Conservation (phyloP, 2,329 filamentous ascomycete species). For the Pseudogymnoascus sp. region DNA sequence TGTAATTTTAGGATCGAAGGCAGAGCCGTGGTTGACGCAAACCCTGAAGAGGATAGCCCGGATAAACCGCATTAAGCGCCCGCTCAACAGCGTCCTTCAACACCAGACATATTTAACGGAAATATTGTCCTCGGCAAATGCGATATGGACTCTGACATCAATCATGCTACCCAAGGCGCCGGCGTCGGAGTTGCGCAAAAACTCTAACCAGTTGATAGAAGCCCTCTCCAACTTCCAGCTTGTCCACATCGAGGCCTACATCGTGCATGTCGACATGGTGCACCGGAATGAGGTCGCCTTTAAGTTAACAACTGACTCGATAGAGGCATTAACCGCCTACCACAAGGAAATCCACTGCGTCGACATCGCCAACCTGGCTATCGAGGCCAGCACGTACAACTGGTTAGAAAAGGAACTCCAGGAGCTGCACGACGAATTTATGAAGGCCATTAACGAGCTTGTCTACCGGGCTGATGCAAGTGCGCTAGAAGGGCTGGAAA, state of each 20-base stretch:
- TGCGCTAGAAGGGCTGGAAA: constrained; percentile 90
- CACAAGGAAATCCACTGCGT: constrained; percentile 93
- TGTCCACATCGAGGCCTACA: constrained; percentile 90
- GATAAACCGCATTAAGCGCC: constrained; percentile 93
- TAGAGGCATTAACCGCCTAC: constrained; percentile 86
- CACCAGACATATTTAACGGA: constrained; percentile 94
- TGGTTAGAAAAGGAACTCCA: constrained; percentile 97
- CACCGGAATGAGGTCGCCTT: constrained; percentile 94
- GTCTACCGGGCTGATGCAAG: constrained; percentile 85
- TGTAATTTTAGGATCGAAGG: constrained; percentile 83
- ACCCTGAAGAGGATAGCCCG: constrained; percentile 96
- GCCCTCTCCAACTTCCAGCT: constrained; percentile 89
- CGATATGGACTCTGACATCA: constrained; percentile 90
- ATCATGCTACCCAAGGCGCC: constrained; percentile 88
- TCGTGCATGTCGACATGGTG: constrained; percentile 98
- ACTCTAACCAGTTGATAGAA: constrained; percentile 75
- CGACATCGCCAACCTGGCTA: too few relatives aligned
- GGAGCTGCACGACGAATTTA: constrained; percentile 88
- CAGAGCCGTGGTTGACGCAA: constrained; percentile 94
- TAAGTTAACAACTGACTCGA: constrained; percentile 92
- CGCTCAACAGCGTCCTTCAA: constrained; percentile 92
- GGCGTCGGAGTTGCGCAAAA: constrained; percentile 73
- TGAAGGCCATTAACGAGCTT: constrained; percentile 95
- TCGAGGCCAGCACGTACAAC: constrained; percentile 78
- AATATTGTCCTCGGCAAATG: constrained; percentile 78